These are phyloP conservation scores for Delonix regia DNA, from an alignment of 306 rosid genomes.

Conservation along the genomic window DNA sequence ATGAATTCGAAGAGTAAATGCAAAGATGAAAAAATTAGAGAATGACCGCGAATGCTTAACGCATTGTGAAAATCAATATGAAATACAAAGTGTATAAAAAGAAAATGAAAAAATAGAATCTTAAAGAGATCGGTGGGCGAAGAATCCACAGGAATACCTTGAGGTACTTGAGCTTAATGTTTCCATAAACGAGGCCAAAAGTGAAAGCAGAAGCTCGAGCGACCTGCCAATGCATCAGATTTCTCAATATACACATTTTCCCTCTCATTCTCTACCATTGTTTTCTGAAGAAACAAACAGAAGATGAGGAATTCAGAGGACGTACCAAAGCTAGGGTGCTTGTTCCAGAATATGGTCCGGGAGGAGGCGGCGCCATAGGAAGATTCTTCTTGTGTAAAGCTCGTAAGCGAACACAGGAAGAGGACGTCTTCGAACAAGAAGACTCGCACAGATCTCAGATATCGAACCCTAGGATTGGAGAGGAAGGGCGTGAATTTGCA, in stretches of 20 bases:
- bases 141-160: slow-evolving; percentile 51
- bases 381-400: not conserved
- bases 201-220: slow-evolving; percentile 92
- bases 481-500: not conserved
- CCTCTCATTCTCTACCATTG: not conserved
- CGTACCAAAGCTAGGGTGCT: slow-evolving; percentile 89
- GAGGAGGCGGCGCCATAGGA: slow-evolving; percentile 83
- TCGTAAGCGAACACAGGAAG: not conserved
- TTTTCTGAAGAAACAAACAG: not conserved
- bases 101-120: not conserved
- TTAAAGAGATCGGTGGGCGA: not conserved
- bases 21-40: slow-evolving; percentile 10
- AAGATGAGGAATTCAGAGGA: not conserved
- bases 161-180: slow-evolving; percentile 77
- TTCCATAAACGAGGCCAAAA: slow-evolving; percentile 81
- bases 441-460: slow-evolving; percentile 13
- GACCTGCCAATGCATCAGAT: slow-evolving; percentile 48
- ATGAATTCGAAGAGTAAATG: not conserved
- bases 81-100: not conserved
- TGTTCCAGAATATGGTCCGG: slow-evolving; percentile 88
- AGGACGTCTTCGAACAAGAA: slow-evolving; percentile 18
- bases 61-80: not conserved
- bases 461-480: slow-evolving; percentile 46
- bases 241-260: not conserved
- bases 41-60: not conserved